A percentile compares a stretch with the other conserved stretches of the same genome.
Conservation (phyloP, 768 basidiomycete species). For the Suillus clintonianus region DNA sequence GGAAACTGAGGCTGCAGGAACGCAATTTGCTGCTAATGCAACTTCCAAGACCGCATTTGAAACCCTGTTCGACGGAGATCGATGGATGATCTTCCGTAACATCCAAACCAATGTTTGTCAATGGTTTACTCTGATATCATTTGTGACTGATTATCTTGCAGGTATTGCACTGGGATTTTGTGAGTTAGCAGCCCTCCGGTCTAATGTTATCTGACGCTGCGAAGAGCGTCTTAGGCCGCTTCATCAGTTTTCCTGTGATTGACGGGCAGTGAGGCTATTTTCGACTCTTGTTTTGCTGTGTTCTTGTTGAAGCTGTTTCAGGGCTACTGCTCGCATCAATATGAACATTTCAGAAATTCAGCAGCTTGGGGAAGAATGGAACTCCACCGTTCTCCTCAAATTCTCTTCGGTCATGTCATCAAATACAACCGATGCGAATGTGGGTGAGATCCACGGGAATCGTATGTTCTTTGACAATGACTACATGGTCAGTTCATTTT, state of each 20-base stretch:
- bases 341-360: slow-evolving; percentile 55
- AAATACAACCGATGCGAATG: slow-evolving; percentile 48
- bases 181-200: slow-evolving; percentile 35
- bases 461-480: slow-evolving; percentile 68
- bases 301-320: slow-evolving; percentile 25
- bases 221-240: slow-evolving; percentile 64
- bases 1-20: slow-evolving; percentile 61
- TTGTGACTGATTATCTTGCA: not conserved
- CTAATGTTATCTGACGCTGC: slow-evolving; percentile 6
- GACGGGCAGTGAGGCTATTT: slow-evolving; percentile 41
- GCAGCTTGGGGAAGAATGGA: slow-evolving; percentile 54
- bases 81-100: slow-evolving; percentile 75
- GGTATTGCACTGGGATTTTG: slow-evolving; percentile 69
- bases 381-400: slow-evolving; percentile 40
- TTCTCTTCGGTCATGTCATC: slow-evolving; percentile 41
- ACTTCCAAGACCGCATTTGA: slow-evolving; percentile 50
- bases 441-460: slow-evolving; percentile 55
- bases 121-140: not conserved
- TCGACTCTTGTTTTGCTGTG: not conserved
- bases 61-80: slow-evolving; percentile 56
- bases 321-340: slow-evolving; percentile 58
- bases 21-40: slow-evolving; percentile 50
- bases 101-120: slow-evolving; percentile 44
- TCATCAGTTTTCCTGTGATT: slow-evolving; percentile 65
- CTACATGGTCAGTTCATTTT: slow-evolving; percentile 54